A percentile compares a stretch with the other conserved stretches of the same genome.
These are phyloP conservation scores for Lichtheimia ramosa DNA, from an alignment of 371 early-diverging fungal genomes.

Conservation along the genomic window DNA sequence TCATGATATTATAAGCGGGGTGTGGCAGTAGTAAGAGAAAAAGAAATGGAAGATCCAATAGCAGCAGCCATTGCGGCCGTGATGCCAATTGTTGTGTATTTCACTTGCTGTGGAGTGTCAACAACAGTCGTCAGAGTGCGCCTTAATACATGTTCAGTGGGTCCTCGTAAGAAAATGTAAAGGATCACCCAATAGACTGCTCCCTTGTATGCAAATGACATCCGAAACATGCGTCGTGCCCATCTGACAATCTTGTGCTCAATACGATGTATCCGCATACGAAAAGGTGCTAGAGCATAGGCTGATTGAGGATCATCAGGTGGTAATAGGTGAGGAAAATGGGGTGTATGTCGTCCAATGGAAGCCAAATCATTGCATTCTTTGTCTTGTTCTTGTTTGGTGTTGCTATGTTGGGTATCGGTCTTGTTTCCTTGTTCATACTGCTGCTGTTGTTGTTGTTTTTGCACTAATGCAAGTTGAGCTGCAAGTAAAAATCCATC, in stretches of 20 bases:
- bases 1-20: no score
- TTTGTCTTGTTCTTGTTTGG: no score
- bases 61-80: conserved; percentile 41
- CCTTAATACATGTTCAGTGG: conserved; percentile 33
- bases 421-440: not conserved
- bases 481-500: conserved; percentile 10
- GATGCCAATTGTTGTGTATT: conserved; percentile 39
- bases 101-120: conserved; percentile 23
- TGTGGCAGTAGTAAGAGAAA: conserved; percentile 17
- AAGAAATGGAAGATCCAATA: conserved; percentile 31
- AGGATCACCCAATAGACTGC: conserved; percentile 43
- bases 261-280: conserved; percentile 24
- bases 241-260: conserved; percentile 35
- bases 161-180: conserved; percentile 40
- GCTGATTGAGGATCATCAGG: conserved; percentile 38
- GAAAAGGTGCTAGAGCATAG: conserved; percentile 33
- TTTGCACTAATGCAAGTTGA: conserved; percentile 7
- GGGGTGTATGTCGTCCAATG: conserved; percentile 14
- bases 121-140: conserved; percentile 24
- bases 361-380: no score
- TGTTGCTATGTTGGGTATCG: not conserved
- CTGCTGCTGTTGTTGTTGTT: conserved; percentile 9
- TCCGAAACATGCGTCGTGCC: conserved; percentile 30
- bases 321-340: conserved; percentile 47
- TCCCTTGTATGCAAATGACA: conserved; percentile 45